Percentiles rank a stretch among this genome's conserved stretches.
phyloP scores from a whole-genome alignment of 345 rosid species.

The Excoecaria cochinchinensis region DNA sequence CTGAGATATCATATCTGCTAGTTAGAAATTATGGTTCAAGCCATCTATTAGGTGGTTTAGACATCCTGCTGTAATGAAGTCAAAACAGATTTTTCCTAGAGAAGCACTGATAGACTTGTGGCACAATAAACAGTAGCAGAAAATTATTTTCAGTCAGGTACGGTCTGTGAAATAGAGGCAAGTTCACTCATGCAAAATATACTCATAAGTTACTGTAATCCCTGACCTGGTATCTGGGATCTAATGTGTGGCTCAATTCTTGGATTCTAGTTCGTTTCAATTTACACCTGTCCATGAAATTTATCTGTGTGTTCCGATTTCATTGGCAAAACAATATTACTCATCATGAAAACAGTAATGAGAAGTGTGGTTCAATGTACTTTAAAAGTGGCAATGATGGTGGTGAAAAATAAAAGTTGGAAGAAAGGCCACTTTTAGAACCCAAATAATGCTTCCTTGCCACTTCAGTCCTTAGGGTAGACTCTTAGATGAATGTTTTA shows the following conservation, averaged over 20 bases:
- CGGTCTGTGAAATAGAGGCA: neutral
- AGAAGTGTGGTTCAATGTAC: neutral
- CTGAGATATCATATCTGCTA: neutral
- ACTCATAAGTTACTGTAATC: no score
- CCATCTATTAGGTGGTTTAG: slow-evolving; percentile 6
- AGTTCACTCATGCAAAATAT: neutral
- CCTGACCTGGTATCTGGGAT: neutral
- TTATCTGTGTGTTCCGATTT: neutral
- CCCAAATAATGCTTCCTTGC: neutral
- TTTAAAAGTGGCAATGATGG: neutral
- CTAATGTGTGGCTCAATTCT: neutral
- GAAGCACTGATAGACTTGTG: neutral
- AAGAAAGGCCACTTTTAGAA: neutral
- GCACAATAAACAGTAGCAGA: neutral
- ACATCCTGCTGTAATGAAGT: neutral
- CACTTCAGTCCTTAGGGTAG: neutral
- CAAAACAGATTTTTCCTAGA: neutral
- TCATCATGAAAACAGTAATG: neutral
- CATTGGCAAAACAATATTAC: neutral
- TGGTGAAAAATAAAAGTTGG: neutral
- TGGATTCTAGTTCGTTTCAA: neutral
- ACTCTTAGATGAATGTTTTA: neutral
- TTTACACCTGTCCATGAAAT: neutral
- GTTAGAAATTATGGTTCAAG: neutral
- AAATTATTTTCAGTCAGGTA: neutral